Conservation (phyloP, 805 yeast species). For the Candida morakotiae region DNA sequence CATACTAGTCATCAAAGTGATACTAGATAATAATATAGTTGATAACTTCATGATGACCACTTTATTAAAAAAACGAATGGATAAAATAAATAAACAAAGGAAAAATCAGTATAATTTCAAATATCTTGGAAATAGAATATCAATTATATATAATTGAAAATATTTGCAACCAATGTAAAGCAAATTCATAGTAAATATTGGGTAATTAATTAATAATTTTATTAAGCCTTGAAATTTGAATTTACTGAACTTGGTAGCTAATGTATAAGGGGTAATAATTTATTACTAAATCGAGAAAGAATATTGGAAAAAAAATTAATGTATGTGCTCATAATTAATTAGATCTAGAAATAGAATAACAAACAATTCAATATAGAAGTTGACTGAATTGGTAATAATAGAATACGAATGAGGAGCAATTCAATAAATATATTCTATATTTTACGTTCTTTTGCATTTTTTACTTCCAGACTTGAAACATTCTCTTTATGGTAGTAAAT, state of each 20-base stretch:
- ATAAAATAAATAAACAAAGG: no score
- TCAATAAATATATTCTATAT: no score
- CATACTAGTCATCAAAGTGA: slow-evolving; percentile 10
- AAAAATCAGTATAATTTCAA: no score
- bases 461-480: no score
- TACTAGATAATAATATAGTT: slow-evolving; percentile 11
- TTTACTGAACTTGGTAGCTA: slow-evolving; percentile 1
- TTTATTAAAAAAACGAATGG: slow-evolving; percentile 1
- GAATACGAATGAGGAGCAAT: neutral
- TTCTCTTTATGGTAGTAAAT: slow-evolving; percentile 15
- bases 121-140: neutral
- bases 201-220: no score
- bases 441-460: no score
- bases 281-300: neutral
- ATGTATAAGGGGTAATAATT: neutral
- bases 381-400: neutral
- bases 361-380: neutral
- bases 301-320: neutral
- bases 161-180: neutral
- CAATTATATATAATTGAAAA: no score
- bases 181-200: no score
- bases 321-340: neutral
- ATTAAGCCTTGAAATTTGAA: neutral
- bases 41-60: slow-evolving; percentile 11
- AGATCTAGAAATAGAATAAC: neutral